A percentile compares a stretch with the other conserved stretches of the same genome.
Conservation (phyloP, 108 stramenopile species). For the Fragilaria radians region DNA sequence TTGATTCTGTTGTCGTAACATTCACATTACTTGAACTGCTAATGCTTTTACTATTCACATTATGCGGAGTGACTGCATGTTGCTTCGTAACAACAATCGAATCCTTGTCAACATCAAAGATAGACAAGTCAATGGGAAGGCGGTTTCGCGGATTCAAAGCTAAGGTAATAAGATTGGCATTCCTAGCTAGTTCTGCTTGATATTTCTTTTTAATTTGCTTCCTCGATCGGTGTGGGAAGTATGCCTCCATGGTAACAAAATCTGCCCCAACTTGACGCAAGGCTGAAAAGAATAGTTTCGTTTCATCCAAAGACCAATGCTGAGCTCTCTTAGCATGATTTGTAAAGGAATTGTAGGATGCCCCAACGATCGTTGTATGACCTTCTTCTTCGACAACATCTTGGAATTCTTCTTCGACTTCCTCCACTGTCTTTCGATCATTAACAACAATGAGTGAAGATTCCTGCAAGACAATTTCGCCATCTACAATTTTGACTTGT, state of each 20-base stretch:
- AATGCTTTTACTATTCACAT: no score
- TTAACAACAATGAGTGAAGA: slow-evolving; percentile 34
- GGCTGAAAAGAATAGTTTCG: slow-evolving; percentile 57
- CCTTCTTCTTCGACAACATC: slow-evolving; percentile 49
- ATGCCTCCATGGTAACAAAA: slow-evolving; percentile 68
- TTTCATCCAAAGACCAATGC: slow-evolving; percentile 62
- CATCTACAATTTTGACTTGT: slow-evolving; percentile 50
- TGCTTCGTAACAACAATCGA: background rate
- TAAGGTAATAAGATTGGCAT: slow-evolving; percentile 65
- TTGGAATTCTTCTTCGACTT: slow-evolving; percentile 37
- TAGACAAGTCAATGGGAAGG: slow-evolving; percentile 24
- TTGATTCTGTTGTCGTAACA: no score
- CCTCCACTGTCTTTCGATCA: slow-evolving; percentile 25
- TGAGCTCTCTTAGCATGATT: slow-evolving; percentile 26
- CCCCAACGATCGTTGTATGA: slow-evolving; percentile 37
- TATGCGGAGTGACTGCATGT: no score
- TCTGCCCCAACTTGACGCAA: slow-evolving; percentile 72
- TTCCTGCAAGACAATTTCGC: slow-evolving; percentile 67
- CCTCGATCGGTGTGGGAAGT: slow-evolving; percentile 33
- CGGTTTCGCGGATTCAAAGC: slow-evolving; percentile 56
- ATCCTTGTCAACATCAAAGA: slow-evolving; percentile 7
- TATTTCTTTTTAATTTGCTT: slow-evolving; percentile 74
- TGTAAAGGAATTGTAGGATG: slow-evolving; percentile 43
- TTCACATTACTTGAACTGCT: no score
- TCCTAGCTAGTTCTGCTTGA: slow-evolving; percentile 44